Evolutionary conservation across 768 basidiomycete species (phyloP), one percentile per base, ranked within the genome.

Genomic region (Lentinula sp.): DNA sequence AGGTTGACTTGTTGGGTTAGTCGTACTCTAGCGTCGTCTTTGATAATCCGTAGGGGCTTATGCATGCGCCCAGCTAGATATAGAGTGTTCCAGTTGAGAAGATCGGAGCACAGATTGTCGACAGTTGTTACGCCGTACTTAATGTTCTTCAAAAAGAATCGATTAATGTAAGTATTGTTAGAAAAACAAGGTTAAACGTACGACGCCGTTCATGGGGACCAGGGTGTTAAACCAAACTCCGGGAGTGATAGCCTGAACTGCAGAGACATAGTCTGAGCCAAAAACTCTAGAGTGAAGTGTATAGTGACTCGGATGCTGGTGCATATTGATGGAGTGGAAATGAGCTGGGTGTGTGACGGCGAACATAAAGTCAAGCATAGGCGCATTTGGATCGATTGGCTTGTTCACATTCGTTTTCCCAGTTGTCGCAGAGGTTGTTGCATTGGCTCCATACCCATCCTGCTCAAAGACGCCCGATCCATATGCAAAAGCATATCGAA

Each of bases 161-260:
- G 13, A 10, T 66, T 23, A 57, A 21, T 46, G 62, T 21, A 42
- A 34, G 8, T 21, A 32, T 45, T 10, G 4, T 6, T 28, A 28
- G 11, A 51, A 48, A 21, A 40, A 21, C 57, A 64, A 58, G 52
- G 16, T 43, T 57, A 59, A 31, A 83, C 93, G 73, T 72, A 97
- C 93, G 67, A 89, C 87, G 55, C 89, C 93, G 57, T 85, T 81
- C 73, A 95, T 85, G 5, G 87, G 84, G 34, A 95, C 87, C 73
- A 87, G 91, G 0, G 96, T 85, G 66, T 97, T 97, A 73, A 96
- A 99, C 97, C 97, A 99, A 21, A 98, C 84, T 5, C 94, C 93
- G 0, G 97, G 95, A 3, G 78, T 79, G 2, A 90, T 59, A 21
- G 83, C 86, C 74, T 97, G 87, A 54, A 95, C 74, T 57, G 77